phyloP scores from a whole-genome alignment of 805 yeast species.

The Candida qinlingensis region DNA sequence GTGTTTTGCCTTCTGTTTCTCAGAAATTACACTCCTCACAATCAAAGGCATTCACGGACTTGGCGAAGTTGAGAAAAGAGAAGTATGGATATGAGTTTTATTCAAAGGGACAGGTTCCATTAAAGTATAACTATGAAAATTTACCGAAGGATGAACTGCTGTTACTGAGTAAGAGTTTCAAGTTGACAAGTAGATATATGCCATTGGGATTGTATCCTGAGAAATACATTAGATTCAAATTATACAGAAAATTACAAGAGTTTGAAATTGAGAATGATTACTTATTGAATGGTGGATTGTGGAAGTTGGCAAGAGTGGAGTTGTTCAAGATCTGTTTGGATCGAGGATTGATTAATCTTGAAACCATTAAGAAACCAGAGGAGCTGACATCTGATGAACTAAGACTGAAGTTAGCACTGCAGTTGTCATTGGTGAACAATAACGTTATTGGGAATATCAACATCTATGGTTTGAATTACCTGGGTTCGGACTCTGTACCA shows the following conservation, averaged over 20 bases:
- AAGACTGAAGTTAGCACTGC: slow-evolving; percentile 35
- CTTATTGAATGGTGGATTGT: slow-evolving; percentile 29
- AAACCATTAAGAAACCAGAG: slow-evolving; percentile 26
- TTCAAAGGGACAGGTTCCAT: slow-evolving; percentile 25
- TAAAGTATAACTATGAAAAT: slow-evolving; percentile 41
- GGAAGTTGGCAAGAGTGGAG: slow-evolving; percentile 45
- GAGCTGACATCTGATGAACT: slow-evolving; percentile 29
- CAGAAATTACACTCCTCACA: slow-evolving; percentile 30
- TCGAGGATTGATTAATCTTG: slow-evolving; percentile 45
- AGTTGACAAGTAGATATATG: slow-evolving; percentile 34
- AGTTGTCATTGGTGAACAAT: slow-evolving; percentile 33
- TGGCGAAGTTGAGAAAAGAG: slow-evolving; percentile 13
- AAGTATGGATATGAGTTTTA: slow-evolving; percentile 11
- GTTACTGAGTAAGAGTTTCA: slow-evolving; percentile 31
- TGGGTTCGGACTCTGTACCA: slow-evolving; percentile 6
- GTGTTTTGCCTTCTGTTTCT: slow-evolving; percentile 41
- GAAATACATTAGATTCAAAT: slow-evolving; percentile 30
- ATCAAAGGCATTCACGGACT: slow-evolving; percentile 13
- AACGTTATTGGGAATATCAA: slow-evolving; percentile 19
- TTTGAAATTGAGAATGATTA: slow-evolving; percentile 49
- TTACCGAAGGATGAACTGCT: slow-evolving; percentile 35
- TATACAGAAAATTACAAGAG: slow-evolving; percentile 37
- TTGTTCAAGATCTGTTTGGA: slow-evolving; percentile 48
- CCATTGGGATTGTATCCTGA: slow-evolving; percentile 37
- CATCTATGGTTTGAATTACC: slow-evolving; percentile 27